Percentiles rank a stretch among this genome's conserved stretches.
phyloP scores from a whole-genome alignment of 345 rosid genomes.

The Eucalyptus polybractea region DNA sequence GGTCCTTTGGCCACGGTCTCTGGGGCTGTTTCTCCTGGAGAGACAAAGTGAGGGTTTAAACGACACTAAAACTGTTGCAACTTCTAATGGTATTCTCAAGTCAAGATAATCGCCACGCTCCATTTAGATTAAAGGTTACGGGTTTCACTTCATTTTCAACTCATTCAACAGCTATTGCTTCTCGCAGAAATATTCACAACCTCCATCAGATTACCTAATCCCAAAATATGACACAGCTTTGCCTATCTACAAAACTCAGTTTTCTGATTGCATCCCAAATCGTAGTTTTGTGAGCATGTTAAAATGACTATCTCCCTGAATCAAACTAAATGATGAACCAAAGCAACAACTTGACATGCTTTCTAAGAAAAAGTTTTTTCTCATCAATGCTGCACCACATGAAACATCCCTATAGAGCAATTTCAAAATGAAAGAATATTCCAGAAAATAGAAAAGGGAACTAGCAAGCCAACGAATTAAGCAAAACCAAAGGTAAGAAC shows the following conservation, averaged over 20 bases:
- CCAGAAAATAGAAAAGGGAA: neutral
- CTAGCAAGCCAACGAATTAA: neutral
- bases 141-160: neutral
- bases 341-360: neutral
- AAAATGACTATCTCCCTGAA: neutral
- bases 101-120: neutral
- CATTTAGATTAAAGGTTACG: neutral
- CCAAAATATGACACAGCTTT: neutral
- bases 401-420: neutral
- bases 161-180: neutral
- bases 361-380: neutral
- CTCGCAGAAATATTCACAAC: neutral
- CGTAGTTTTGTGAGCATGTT: neutral
- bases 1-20: slow-evolving; percentile 91
- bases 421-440: neutral
- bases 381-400: neutral
- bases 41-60: neutral
- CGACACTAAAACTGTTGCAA: neutral
- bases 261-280: neutral
- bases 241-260: neutral
- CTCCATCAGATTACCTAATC: neutral
- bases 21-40: slow-evolving; percentile 78
- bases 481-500: neutral
- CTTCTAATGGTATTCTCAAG: neutral
- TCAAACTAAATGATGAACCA: neutral